phyloP scores from a whole-genome alignment of 208 protist genomes.

The Trypanosoma boissoni region DNA sequence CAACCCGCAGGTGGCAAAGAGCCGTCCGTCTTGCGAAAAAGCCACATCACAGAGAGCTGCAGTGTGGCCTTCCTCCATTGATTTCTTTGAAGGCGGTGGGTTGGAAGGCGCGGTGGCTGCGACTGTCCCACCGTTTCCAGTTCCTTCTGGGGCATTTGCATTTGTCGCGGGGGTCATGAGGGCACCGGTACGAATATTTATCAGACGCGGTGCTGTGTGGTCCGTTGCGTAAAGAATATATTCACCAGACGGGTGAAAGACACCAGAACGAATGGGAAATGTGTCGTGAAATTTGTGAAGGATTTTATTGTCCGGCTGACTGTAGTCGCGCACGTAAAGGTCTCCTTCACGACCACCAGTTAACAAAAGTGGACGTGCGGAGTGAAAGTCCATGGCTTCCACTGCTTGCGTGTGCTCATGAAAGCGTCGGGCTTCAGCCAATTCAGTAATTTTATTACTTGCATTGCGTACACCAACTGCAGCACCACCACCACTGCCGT shows the following conservation, averaged over 20 bases:
- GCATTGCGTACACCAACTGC: slow-evolving; percentile 36
- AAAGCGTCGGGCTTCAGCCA: slow-evolving; percentile 65
- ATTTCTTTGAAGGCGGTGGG: too few species aligned
- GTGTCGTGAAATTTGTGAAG: slow-evolving; percentile 67
- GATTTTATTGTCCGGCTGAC: slow-evolving; percentile 44
- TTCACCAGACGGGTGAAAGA: slow-evolving; percentile 80
- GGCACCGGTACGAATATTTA: slow-evolving; percentile 61
- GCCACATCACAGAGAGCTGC: slow-evolving; percentile 58
- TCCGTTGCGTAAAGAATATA: slow-evolving; percentile 79
- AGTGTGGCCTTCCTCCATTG: slow-evolving; percentile 42
- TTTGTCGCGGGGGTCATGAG: slow-evolving; percentile 58
- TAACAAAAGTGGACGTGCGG: slow-evolving; percentile 47
- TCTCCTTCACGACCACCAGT: slow-evolving; percentile 66
- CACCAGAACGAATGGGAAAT: slow-evolving; percentile 60
- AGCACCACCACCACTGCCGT: slow-evolving; percentile 29
- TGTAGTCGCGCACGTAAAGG: slow-evolving; percentile 70
- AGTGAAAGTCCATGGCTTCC: slow-evolving; percentile 80
- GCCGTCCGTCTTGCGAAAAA: slow-evolving; percentile 60
- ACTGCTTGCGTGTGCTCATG: slow-evolving; percentile 71
- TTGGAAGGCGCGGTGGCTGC: too few species aligned
- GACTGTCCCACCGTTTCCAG: too few species aligned
- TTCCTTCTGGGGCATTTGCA: too few species aligned
- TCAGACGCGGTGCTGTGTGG: slow-evolving; percentile 59
- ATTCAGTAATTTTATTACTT: slow-evolving; percentile 79
- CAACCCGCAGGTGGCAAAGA: slow-evolving; percentile 56